Conservation (phyloP, 2,329 filamentous ascomycete species). For the Colletotrichum noveboracense region DNA sequence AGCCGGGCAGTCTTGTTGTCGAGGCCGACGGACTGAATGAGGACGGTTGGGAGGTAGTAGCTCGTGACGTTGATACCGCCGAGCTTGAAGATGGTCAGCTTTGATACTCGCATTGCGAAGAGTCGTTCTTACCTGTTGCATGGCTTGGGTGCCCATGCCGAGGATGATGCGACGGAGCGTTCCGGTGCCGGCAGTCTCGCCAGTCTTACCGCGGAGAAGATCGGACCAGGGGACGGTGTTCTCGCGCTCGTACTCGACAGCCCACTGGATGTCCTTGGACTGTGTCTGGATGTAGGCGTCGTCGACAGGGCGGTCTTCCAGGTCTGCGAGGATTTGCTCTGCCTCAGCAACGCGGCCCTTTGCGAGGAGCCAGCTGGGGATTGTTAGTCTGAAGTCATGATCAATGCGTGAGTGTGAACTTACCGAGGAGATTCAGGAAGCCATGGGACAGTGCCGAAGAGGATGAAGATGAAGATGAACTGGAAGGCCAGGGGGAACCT, state of each 20-base stretch:
- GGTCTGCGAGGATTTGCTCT: constrained; percentile 31
- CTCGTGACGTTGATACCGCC: constrained; percentile 32
- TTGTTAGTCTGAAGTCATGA: not conserved
- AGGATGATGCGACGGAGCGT: constrained; percentile 56
- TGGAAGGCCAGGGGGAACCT: constrained; percentile 49
- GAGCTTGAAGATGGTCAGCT: constrained; percentile 9
- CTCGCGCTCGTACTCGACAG: constrained; percentile 36
- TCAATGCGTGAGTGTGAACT: not conserved
- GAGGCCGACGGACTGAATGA: constrained; percentile 57
- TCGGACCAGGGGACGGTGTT: constrained; percentile 55
- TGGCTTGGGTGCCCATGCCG: constrained; percentile 46
- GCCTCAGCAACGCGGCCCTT: constrained; percentile 30
- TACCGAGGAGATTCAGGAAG: constrained; percentile 36
- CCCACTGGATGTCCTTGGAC: constrained; percentile 33
- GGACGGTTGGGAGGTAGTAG: constrained; percentile 47
- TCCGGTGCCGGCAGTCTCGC: constrained; percentile 46
- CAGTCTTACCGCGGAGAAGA: constrained; percentile 51
- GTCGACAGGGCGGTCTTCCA: constrained; percentile 26
- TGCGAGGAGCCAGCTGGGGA: constrained; percentile 29
- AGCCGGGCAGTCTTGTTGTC: constrained; percentile 53
- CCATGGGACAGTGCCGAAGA: constrained; percentile 32
- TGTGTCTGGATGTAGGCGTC: constrained; percentile 29
- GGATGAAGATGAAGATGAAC: constrained; percentile 41
- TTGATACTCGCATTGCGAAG: not conserved
- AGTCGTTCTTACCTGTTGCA: constrained; percentile 25